Conservation (phyloP, 2,329 filamentous ascomycete species). For the Neocucurbitaria cava region DNA sequence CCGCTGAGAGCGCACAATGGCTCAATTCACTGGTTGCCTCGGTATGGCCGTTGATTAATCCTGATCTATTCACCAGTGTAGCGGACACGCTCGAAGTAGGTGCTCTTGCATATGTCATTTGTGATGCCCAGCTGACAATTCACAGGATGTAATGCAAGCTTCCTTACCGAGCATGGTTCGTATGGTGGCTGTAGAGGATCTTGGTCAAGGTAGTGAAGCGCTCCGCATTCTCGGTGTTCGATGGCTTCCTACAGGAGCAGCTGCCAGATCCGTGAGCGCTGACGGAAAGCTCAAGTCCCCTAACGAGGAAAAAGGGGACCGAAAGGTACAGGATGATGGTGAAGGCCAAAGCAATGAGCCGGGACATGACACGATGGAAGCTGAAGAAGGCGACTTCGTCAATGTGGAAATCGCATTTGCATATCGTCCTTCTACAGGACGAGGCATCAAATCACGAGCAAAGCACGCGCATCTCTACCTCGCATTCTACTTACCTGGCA, state of each 20-base stretch:
- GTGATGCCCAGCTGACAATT: constrained; percentile 16
- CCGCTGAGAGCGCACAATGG: constrained; percentile 74
- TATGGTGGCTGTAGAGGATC: constrained; percentile 78
- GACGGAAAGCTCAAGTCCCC: constrained; percentile 64
- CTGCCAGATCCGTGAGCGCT: constrained; percentile 65
- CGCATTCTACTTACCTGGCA: constrained; percentile 71
- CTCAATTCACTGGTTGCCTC: constrained; percentile 72
- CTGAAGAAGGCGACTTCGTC: constrained; percentile 78
- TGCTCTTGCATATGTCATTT: background rate
- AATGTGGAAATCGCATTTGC: constrained; percentile 79
- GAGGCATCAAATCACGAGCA: constrained; percentile 66
- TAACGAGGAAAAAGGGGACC: constrained; percentile 57
- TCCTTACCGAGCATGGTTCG: constrained; percentile 72
- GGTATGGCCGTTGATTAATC: constrained; percentile 78
- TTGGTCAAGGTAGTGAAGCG: constrained; percentile 76
- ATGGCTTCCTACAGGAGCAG: constrained; percentile 76
- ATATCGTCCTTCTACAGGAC: constrained; percentile 70
- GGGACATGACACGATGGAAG: constrained; percentile 64
- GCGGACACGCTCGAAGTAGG: constrained; percentile 70
- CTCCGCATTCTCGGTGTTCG: constrained; percentile 73
- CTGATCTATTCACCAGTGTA: constrained; percentile 73
- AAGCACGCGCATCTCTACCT: constrained; percentile 77
- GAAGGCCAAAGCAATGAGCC: constrained; percentile 45
- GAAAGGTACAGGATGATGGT: constrained; percentile 56
- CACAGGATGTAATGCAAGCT: constrained; percentile 76